Conservation (phyloP, 495 filamentous ascomycete species). For the Letharia lupina region DNA sequence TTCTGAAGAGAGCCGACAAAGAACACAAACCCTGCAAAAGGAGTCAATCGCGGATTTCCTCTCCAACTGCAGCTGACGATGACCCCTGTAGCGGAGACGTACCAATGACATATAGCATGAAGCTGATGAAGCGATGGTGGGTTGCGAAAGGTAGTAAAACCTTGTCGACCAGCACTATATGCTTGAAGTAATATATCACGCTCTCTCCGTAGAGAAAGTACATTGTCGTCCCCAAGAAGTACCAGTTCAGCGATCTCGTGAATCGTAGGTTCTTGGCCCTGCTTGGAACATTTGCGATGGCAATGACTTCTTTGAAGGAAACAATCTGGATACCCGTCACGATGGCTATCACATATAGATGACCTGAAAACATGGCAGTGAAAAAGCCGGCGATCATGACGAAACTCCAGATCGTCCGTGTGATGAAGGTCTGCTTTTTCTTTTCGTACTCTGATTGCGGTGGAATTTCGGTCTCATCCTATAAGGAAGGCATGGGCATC, state of each 20-base stretch:
- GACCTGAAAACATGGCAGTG: conserved; percentile 80
- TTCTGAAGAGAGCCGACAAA: conserved; percentile 95
- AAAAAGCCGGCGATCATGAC: conserved; percentile 97
- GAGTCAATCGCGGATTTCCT: conserved; percentile 2
- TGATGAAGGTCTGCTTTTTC: conserved; percentile 98
- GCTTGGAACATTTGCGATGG: conserved; percentile 90
- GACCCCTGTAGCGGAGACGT: conserved; percentile 26
- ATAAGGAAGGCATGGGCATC: background rate
- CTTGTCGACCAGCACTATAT: conserved; percentile 89
- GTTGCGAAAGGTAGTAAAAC: conserved; percentile 88
- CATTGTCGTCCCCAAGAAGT: conserved; percentile 97
- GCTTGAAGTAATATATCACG: conserved; percentile 99
- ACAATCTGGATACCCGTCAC: conserved; percentile 91
- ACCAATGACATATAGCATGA: conserved; percentile 96
- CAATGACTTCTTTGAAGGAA: conserved; percentile 98
- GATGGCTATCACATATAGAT: conserved; percentile 91
- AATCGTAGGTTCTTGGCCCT: conserved; percentile 83
- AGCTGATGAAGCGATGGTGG: conserved; percentile 98
- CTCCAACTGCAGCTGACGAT: background rate
- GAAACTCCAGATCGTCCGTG: conserved; percentile 94
- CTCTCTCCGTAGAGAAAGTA: conserved; percentile 98
- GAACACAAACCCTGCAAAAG: conserved; percentile 79
- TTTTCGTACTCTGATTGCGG: conserved; percentile 79
- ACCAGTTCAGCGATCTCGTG: conserved; percentile 96
- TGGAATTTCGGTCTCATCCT: conserved; percentile 38